Base-by-base conservation (phyloP, 768 basidiomycete genomes). In the Leccinum incarnatum region DNA sequence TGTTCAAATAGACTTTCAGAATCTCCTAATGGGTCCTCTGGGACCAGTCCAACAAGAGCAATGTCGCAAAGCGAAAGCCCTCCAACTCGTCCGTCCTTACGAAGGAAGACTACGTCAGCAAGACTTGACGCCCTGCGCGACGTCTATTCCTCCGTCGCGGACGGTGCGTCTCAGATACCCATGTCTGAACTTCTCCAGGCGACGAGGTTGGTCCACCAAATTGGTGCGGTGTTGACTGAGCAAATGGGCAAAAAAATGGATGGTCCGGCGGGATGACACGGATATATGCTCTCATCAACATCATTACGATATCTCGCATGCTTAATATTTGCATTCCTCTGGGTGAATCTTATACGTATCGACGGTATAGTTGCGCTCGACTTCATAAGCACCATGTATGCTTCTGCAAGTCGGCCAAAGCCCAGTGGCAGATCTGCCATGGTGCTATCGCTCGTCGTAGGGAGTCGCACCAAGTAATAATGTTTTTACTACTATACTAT, bases 111-210 rank as follows among this genome's bases (percentile, higher is more conserved):
- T 1, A 70, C 74, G 3, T 77, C 78, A 6, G 68, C 75, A 5
- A 76, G 74, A n/a, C 68, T 85, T 19, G 77, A 78, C 3, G 77
- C 73, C 5, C 64, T 83, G 25, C 75, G 75, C 55, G 73, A 74
- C 10, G 78, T 80, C 11, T 81, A 79, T 58, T 74, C 75, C 9
- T 75, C 76, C 11, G 64, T 85, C 14, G 61, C 72, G 8, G 72
- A 74, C 12, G 77, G 76, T 9, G 77, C 71, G 8, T 83, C 82
- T 19, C 83, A 85, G 57, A 73, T 81, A 32, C 74, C 80, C 15
- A 69, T 80, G 25, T 72, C 80, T 23, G 82, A 84, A 60, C 74
- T 85, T 14, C 61, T 80, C 14, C 76, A 78, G 27, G 81, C 81
- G 9, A 76, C 77, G 17, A 72, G 65, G 36, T 62, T 83, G 30